These are phyloP conservation scores for Gossypium herbaceum DNA, from an alignment of 345 rosid genomes.

Conservation along the genomic window DNA sequence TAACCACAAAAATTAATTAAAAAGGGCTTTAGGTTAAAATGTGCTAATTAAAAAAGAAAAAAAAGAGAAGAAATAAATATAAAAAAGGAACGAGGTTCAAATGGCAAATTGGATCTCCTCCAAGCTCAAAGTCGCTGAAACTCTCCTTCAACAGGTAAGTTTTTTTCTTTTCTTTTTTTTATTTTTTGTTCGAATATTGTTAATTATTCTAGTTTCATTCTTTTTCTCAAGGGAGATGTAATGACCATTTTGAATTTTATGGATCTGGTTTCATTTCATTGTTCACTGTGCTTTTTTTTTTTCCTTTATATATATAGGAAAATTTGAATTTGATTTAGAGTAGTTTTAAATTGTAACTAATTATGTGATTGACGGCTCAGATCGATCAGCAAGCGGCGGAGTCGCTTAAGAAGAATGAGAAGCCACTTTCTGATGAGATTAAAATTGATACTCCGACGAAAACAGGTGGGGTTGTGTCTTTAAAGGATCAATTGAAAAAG, in stretches of 20 bases:
- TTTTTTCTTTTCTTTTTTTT: background rate
- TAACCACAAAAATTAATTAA: background rate
- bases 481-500: constrained; percentile 83
- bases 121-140: constrained; percentile 94
- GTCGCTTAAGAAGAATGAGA: constrained; percentile 73
- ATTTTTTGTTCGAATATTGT: too few relatives aligned
- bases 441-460: constrained; percentile 39
- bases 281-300: background rate
- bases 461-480: constrained; percentile 50
- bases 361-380: constrained; percentile 38
- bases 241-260: background rate
- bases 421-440: constrained; percentile 46
- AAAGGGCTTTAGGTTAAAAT: background rate
- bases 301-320: background rate
- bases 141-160: constrained; percentile 75
- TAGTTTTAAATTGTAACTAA: constrained; percentile 14
- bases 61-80: too few relatives aligned
- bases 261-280: background rate
- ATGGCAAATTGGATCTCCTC: constrained; percentile 97
- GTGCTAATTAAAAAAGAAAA: background rate
- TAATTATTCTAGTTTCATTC: background rate
- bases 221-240: too few relatives aligned
- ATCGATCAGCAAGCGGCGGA: constrained; percentile 98
- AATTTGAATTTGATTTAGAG: background rate
- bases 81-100: background rate